Percentiles rank a stretch among this genome's conserved stretches.
Evolutionary conservation across 2,329 filamentous ascomycete species (phyloP).

Genomic region (Penicillium concentricum): DNA sequence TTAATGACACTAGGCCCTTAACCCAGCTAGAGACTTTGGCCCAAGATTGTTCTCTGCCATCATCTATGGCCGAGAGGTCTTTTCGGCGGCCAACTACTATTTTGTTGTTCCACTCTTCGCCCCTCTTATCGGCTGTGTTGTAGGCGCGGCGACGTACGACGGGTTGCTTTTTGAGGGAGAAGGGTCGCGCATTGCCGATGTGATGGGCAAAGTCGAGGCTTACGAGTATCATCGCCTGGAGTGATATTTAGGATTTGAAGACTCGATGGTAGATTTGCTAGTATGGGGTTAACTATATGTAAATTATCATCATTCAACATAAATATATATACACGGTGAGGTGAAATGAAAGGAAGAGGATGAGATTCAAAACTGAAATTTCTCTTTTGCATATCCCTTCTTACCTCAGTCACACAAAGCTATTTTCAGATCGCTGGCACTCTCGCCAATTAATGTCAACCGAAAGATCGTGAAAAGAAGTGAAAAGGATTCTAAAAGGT

Average conservation of each 20-base stretch:
- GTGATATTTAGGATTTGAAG: neutral
- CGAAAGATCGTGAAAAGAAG: no score
- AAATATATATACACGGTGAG: neutral
- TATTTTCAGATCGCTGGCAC: no score
- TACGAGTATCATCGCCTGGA: slow-evolving; percentile 25
- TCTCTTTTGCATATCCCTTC: no score
- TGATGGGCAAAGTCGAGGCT: slow-evolving; percentile 24
- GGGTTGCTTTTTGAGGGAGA: slow-evolving; percentile 29
- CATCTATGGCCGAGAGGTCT: slow-evolving; percentile 31
- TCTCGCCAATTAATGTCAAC: no score
- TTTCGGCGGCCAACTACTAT: slow-evolving; percentile 28
- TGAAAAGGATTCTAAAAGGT: no score
- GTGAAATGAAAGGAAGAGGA: neutral
- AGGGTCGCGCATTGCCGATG: slow-evolving; percentile 31
- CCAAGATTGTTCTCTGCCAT: slow-evolving; percentile 32
- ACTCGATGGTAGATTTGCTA: neutral
- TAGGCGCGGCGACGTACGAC: slow-evolving; percentile 31
- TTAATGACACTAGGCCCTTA: slow-evolving; percentile 25
- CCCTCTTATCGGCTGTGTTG: slow-evolving; percentile 28
- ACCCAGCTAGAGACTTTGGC: slow-evolving; percentile 33
- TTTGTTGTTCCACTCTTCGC: slow-evolving; percentile 31
- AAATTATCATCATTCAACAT: neutral
- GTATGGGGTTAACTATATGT: neutral
- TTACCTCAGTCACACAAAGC: no score
- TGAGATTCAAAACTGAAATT: neutral